Evolutionary conservation across 2,329 filamentous ascomycete species (phyloP).

Genomic region (Penicillium sp.): DNA sequence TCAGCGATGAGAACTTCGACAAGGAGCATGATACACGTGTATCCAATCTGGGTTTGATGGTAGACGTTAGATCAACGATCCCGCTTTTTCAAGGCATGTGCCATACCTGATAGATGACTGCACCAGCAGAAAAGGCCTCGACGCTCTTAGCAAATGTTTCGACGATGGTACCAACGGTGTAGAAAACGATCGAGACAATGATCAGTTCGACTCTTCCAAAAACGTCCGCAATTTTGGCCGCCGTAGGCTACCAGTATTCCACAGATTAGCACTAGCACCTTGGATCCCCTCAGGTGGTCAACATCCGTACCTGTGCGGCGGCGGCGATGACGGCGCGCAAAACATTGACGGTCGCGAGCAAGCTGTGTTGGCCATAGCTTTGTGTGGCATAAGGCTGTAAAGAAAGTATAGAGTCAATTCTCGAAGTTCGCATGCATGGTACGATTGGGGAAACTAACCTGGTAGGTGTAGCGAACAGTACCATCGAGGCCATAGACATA

Average conservation of each 20-base stretch:
- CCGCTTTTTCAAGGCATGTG: rapidly evolving
- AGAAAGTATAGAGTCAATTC: constrained; percentile 6
- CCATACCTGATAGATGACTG: constrained; percentile 53
- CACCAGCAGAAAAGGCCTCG: constrained; percentile 53
- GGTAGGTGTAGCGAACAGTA: constrained; percentile 51
- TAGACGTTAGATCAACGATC: background rate
- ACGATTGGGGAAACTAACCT: constrained; percentile 23
- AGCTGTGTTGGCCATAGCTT: constrained; percentile 51
- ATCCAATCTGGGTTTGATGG: constrained; percentile 47
- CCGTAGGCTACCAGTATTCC: constrained; percentile 45
- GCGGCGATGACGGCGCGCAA: constrained; percentile 57
- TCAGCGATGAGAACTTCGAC: constrained; percentile 63
- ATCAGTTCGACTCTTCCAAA: constrained; percentile 60
- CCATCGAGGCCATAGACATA: constrained; percentile 62
- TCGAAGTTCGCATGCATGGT: background rate
- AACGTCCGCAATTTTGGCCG: constrained; percentile 60
- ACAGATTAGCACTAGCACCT: background rate
- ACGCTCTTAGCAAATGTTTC: constrained; percentile 51
- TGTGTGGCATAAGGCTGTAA: constrained; percentile 52
- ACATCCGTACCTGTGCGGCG: constrained; percentile 45
- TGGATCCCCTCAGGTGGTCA: background rate
- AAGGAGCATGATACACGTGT: constrained; percentile 57
- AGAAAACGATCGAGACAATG: constrained; percentile 53
- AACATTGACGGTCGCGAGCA: constrained; percentile 57
- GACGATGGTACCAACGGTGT: constrained; percentile 53